These are phyloP conservation scores for Waitea zeae DNA, from an alignment of 1,284 basidiomycete genomes.

Conservation along the genomic window DNA sequence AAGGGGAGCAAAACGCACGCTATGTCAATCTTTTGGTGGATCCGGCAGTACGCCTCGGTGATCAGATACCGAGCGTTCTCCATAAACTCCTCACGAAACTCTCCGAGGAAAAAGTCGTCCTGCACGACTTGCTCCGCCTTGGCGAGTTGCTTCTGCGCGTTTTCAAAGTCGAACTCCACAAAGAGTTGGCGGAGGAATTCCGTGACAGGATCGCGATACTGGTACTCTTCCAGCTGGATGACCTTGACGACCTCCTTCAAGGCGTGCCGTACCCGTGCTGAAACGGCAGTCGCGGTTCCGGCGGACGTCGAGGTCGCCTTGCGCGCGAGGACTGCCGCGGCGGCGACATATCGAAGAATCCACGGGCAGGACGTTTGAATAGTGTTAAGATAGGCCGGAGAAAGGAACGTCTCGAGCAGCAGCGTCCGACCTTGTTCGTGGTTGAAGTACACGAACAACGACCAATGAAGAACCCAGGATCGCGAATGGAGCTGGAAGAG, in stretches of 20 bases:
- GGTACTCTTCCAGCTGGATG: constrained; percentile 86
- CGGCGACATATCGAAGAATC: constrained; percentile 89
- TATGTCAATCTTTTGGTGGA: constrained; percentile 94
- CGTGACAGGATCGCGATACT: constrained; percentile 89
- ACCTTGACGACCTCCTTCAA: constrained; percentile 82
- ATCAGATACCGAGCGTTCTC: constrained; percentile 93
- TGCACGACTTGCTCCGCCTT: constrained; percentile 73
- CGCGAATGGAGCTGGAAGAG: constrained; percentile 84
- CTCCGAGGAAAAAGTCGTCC: constrained; percentile 88
- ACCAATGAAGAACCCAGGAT: constrained; percentile 97
- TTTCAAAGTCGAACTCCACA: constrained; percentile 83
- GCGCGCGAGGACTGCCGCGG: constrained; percentile 84
- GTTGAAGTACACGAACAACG: constrained; percentile 97
- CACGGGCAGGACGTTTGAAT: constrained; percentile 94
- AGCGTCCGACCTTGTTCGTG: constrained; percentile 85
- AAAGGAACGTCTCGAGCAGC: constrained; percentile 91
- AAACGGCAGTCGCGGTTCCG: constrained; percentile 17
- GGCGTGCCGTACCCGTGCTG: constrained; percentile 64
- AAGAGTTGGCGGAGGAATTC: constrained; percentile 89
- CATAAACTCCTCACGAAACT: constrained; percentile 85
- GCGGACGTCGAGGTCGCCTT: too few relatives aligned
- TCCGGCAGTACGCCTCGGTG: constrained; percentile 94
- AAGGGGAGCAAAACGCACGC: constrained; percentile 30
- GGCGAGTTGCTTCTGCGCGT: constrained; percentile 70
- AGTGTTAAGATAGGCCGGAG: constrained; percentile 93